Conservation (phyloP, 495 filamentous ascomycete genomes). For the Talaromyces trachyspermus region DNA sequence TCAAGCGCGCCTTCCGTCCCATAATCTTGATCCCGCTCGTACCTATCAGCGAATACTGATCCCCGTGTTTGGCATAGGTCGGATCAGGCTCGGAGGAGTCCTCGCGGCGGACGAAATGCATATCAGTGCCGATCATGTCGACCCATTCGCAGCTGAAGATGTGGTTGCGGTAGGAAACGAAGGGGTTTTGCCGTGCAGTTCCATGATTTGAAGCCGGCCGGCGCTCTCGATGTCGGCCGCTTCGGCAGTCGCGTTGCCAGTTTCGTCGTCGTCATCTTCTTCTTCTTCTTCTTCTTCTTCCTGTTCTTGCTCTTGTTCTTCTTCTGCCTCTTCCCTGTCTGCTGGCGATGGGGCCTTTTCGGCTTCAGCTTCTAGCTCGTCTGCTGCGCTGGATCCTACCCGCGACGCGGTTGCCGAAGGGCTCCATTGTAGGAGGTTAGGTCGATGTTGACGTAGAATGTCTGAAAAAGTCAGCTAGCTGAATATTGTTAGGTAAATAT, state of each 20-base stretch:
- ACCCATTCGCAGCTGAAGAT: constrained; percentile 73
- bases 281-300: not conserved
- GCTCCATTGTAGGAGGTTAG: constrained; percentile 38
- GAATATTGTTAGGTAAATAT: not conserved
- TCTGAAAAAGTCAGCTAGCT: constrained; percentile 20
- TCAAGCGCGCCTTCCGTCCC: constrained; percentile 34
- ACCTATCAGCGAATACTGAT: constrained; percentile 54
- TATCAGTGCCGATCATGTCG: constrained; percentile 69
- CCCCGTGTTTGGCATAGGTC: constrained; percentile 30
- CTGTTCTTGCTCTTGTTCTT: not conserved
- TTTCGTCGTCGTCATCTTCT: constrained; percentile 6
- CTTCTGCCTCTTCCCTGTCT: not conserved
- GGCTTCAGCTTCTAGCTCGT: constrained; percentile 5
- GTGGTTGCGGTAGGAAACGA: constrained; percentile 66
- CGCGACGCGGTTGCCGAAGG: constrained; percentile 27
- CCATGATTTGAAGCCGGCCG: constrained; percentile 66
- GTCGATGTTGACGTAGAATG: constrained; percentile 49
- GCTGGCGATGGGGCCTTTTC: constrained; percentile 1
- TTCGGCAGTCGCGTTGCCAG: constrained; percentile 17
- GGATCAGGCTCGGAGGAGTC: constrained; percentile 26
- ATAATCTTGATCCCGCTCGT: constrained; percentile 47
- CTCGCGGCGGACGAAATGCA: constrained; percentile 55
- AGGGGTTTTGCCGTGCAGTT: constrained; percentile 65
- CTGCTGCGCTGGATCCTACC: constrained; percentile 9
- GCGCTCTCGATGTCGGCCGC: constrained; percentile 18